phyloP scores from a whole-genome alignment of 2,329 filamentous ascomycete genomes.

The Botrytis byssoidea region DNA sequence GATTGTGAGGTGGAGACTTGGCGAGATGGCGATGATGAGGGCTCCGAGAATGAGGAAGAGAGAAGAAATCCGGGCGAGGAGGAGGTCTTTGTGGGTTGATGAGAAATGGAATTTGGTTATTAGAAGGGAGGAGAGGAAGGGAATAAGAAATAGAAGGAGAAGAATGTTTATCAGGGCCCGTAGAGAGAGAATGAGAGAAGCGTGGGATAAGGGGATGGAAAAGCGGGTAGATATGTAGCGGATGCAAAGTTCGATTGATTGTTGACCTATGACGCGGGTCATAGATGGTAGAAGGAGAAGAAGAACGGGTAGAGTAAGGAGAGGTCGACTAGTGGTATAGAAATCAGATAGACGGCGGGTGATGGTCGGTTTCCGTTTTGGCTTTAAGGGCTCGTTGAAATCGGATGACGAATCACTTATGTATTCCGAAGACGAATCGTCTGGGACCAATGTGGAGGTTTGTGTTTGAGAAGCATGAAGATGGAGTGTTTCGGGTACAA shows the following conservation, averaged over 20 bases:
- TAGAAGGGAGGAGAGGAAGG: slow-evolving; percentile 29
- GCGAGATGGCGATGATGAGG: slow-evolving; percentile 29
- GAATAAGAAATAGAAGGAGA: slow-evolving; percentile 32
- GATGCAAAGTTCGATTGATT: slow-evolving; percentile 28
- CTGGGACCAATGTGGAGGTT: slow-evolving; percentile 1
- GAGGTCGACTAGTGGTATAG: slow-evolving; percentile 24
- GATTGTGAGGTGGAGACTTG: slow-evolving; percentile 30
- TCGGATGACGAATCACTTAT: slow-evolving; percentile 2
- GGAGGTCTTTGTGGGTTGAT: slow-evolving; percentile 32
- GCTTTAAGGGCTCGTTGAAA: neutral
- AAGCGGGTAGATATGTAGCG: slow-evolving; percentile 37
- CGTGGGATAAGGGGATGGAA: slow-evolving; percentile 30
- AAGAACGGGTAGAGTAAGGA: slow-evolving; percentile 33
- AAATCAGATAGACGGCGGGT: slow-evolving; percentile 14
- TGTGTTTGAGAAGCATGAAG: slow-evolving; percentile 22
- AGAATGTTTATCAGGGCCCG: slow-evolving; percentile 33
- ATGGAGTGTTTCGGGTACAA: slow-evolving; percentile 39
- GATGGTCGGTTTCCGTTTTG: slow-evolving; percentile 22
- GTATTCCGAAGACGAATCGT: slow-evolving; percentile 14
- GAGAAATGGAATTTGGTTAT: slow-evolving; percentile 26
- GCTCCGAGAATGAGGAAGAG: slow-evolving; percentile 28
- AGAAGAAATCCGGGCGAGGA: slow-evolving; percentile 30
- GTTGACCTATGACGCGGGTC: slow-evolving; percentile 23
- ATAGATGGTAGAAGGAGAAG: slow-evolving; percentile 37
- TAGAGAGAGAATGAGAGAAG: slow-evolving; percentile 34